Base-by-base conservation (phyloP, 176 grass and related monocot genomes). In the Musa acuminata region DNA sequence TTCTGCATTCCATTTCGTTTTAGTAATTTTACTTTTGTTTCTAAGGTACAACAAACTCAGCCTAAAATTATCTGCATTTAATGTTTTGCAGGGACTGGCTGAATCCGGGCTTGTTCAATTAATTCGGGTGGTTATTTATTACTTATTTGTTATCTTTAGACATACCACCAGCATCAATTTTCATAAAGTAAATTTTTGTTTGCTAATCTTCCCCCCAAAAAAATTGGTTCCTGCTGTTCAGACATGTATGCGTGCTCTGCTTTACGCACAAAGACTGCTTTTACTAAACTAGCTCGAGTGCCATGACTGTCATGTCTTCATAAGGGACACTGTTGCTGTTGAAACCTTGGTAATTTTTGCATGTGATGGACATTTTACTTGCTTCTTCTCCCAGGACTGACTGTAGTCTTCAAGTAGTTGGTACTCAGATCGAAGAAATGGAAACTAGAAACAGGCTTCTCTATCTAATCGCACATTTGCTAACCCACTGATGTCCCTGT, bases 81-180 rank as follows among this genome's bases (percentile, higher is more conserved):
- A 49, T 69, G 53, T 27, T 80, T 89, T 87, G 22, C 88, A 99
- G 95, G 82, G 90, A 99, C 78, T 99, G 95, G 90, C 75, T 91
- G 82, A 99, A 99, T 80, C 78, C 73, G 52, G 68, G 77, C 62
- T 78, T 99, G 12, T 86, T 99, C 85, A 76, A 87, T 71, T 99
- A 83, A 21, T 26, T 35, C 2, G 14, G 22, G 53, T 74, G 2
- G 14, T 74, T 19, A 2, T 19, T 17, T 74, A 5, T 53, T 4
- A 72, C 19, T 53, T 53, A 10, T 22, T 52, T 1, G 48, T 72
- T 60, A 60, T 8, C 13, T 19, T 16, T 57, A 4, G 13, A 16
- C 13, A 57, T 57, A 19, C 35, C 35, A 43, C 35, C 35, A 0
- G 35, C 35, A 60, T n/a, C 13, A 19, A n/a, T 60, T 20, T 20